These are phyloP conservation scores for Zygoascus bituminiphila DNA, from an alignment of 805 yeast genomes.

Conservation along the genomic window DNA sequence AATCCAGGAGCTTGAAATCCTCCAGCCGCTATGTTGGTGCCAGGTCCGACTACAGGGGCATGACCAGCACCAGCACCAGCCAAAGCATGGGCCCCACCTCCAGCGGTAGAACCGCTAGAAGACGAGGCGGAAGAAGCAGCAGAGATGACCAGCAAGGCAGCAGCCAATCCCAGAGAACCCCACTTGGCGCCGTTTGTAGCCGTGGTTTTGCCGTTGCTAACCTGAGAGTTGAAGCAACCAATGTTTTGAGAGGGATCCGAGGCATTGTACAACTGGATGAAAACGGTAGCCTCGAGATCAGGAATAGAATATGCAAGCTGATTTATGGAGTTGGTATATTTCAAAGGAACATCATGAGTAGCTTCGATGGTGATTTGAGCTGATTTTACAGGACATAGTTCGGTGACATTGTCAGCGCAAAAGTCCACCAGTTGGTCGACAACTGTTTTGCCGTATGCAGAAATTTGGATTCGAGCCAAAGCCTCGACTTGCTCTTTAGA, in stretches of 20 bases:
- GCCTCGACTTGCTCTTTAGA: background rate
- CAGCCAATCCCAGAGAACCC: conserved; percentile 26
- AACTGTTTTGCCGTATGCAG: conserved; percentile 25
- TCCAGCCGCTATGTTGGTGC: conserved; percentile 6
- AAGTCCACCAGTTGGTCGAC: conserved; percentile 24
- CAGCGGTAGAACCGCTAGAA: conserved; percentile 5
- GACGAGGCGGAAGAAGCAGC: conserved; percentile 12
- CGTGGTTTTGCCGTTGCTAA: conserved; percentile 28
- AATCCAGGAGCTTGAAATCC: conserved; percentile 23
- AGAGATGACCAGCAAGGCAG: conserved; percentile 20
- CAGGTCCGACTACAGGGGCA: conserved; percentile 9
- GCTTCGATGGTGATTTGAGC: conserved; percentile 22
- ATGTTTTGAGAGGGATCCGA: conserved; percentile 13
- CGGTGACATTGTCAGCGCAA: conserved; percentile 23
- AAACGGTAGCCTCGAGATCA: conserved; percentile 28
- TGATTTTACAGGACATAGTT: conserved; percentile 25
- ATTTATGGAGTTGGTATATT: conserved; percentile 24
- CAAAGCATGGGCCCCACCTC: background rate
- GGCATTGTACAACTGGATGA: conserved; percentile 17
- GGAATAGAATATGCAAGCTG: conserved; percentile 28
- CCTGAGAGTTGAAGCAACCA: conserved; percentile 24
- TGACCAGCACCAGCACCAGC: conserved; percentile 6
- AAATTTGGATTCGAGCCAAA: conserved; percentile 15
- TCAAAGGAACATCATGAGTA: conserved; percentile 22
- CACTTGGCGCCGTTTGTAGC: conserved; percentile 19